These are phyloP conservation scores for Cercophora samala DNA, from an alignment of 495 filamentous ascomycete species.

Conservation along the genomic window DNA sequence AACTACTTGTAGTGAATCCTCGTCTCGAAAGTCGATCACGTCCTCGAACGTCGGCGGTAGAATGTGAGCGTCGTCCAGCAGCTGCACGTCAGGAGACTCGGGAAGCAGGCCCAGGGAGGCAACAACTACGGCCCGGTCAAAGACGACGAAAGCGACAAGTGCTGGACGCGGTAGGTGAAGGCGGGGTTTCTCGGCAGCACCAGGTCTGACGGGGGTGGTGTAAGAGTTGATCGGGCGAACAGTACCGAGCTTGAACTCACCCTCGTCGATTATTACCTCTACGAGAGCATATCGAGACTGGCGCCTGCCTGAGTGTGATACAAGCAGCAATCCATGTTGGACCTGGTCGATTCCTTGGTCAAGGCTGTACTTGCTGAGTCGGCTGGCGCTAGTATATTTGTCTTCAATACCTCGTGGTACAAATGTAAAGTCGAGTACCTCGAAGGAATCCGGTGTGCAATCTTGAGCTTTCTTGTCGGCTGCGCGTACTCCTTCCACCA, in stretches of 20 bases:
- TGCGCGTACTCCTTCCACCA: conserved; percentile 35
- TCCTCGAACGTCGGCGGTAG: conserved; percentile 71
- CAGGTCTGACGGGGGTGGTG: conserved; percentile 41
- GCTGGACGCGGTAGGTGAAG: conserved; percentile 74
- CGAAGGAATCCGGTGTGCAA: conserved; percentile 40
- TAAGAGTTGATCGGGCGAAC: conserved; percentile 64
- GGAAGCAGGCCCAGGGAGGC: conserved; percentile 61
- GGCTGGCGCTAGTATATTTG: conserved; percentile 42
- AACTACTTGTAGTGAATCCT: conserved; percentile 56
- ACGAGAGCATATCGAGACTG: conserved; percentile 43
- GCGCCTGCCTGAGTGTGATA: conserved; percentile 34
- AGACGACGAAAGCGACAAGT: conserved; percentile 77
- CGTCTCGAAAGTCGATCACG: conserved; percentile 72
- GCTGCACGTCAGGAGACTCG: conserved; percentile 64
- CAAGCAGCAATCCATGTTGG: conserved; percentile 46
- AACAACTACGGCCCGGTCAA: conserved; percentile 71
- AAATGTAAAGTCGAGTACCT: conserved; percentile 49
- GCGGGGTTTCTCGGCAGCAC: conserved; percentile 53
- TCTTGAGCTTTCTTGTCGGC: conserved; percentile 27
- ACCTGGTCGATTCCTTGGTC: conserved; percentile 39
- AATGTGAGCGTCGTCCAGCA: conserved; percentile 59
- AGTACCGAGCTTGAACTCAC: conserved; percentile 43
- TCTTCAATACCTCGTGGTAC: conserved; percentile 42
- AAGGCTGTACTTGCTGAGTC: conserved; percentile 37
- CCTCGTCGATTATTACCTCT: conserved; percentile 42